Evolutionary conservation across 305 asterid species (phyloP).

Genomic region (Rubia peregrina): DNA sequence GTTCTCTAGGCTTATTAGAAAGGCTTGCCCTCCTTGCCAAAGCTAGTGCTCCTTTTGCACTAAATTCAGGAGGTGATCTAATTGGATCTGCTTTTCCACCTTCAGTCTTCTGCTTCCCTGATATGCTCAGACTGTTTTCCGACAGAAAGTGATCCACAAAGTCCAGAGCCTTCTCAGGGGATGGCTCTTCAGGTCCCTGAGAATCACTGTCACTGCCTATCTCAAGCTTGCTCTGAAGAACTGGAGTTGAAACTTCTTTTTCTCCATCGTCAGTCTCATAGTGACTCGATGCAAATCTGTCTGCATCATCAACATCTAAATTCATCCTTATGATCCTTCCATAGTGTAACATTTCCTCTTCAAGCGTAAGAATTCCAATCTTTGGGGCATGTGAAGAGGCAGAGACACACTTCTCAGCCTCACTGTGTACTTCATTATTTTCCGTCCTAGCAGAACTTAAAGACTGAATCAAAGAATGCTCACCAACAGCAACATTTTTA

Average conservation of each 20-base stretch:
- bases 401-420: not conserved
- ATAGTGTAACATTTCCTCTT: not conserved
- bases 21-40: slow-evolving; percentile 48
- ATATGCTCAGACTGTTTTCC: slow-evolving; percentile 29
- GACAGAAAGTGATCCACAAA: slow-evolving; percentile 67
- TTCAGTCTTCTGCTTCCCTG: slow-evolving; percentile 21
- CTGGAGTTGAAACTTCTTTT: slow-evolving; percentile 20
- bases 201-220: slow-evolving; percentile 27
- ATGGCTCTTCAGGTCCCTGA: slow-evolving; percentile 41
- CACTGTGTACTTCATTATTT: not conserved
- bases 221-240: slow-evolving; percentile 19
- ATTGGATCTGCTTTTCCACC: slow-evolving; percentile 16
- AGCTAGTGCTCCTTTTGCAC: slow-evolving; percentile 47
- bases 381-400: slow-evolving; percentile 3
- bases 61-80: slow-evolving; percentile 44
- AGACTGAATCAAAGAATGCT: slow-evolving; percentile 4
- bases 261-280: slow-evolving; percentile 19
- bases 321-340: slow-evolving; percentile 19
- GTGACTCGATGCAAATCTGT: slow-evolving; percentile 20
- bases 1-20: slow-evolving; percentile 27
- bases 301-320: slow-evolving; percentile 20
- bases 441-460: not conserved
- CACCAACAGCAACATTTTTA: slow-evolving; percentile 9
- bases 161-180: slow-evolving; percentile 45
- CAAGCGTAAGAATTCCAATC: not conserved